These are phyloP conservation scores for Coccomyxa sp. DNA, from an alignment of 139 green algal genomes.

Conservation along the genomic window DNA sequence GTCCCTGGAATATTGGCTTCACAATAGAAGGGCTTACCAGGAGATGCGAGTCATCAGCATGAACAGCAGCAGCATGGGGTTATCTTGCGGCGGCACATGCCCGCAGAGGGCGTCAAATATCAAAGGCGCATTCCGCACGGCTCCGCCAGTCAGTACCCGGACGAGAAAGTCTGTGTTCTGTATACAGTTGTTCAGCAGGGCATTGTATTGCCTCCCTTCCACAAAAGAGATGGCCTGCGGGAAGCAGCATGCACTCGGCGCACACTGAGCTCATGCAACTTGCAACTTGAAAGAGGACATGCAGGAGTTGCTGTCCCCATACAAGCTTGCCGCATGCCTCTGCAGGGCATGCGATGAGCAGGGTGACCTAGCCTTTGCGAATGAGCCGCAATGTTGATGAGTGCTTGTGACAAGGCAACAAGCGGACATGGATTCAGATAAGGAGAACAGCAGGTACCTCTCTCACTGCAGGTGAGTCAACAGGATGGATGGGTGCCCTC, in stretches of 20 bases:
- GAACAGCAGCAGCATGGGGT: conserved; percentile 24
- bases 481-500: neutral
- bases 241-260: too few relatives aligned
- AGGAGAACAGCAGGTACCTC: neutral
- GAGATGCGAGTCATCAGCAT: conserved; percentile 18
- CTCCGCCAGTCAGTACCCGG: conserved; percentile 18
- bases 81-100: conserved; percentile 14
- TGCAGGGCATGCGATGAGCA: too few relatives aligned
- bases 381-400: too few relatives aligned
- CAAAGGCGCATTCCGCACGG: conserved; percentile 16
- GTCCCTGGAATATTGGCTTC: neutral
- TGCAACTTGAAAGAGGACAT: too few relatives aligned
- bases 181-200: conserved; percentile 35
- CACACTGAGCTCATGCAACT: too few relatives aligned
- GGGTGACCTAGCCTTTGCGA: too few relatives aligned
- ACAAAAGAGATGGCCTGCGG: too few relatives aligned
- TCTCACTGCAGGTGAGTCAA: neutral
- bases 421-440: too few relatives aligned
- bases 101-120: conserved; percentile 24
- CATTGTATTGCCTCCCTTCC: conserved; percentile 21
- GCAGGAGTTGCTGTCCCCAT: too few relatives aligned
- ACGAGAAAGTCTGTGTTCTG: conserved; percentile 23
- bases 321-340: too few relatives aligned
- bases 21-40: conserved; percentile 12
- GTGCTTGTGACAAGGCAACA: too few relatives aligned